A percentile compares a stretch with the other conserved stretches of the same genome.
phyloP scores from a whole-genome alignment of 2,329 filamentous ascomycete genomes.

The Chrysoporthe deuterocubensis region DNA sequence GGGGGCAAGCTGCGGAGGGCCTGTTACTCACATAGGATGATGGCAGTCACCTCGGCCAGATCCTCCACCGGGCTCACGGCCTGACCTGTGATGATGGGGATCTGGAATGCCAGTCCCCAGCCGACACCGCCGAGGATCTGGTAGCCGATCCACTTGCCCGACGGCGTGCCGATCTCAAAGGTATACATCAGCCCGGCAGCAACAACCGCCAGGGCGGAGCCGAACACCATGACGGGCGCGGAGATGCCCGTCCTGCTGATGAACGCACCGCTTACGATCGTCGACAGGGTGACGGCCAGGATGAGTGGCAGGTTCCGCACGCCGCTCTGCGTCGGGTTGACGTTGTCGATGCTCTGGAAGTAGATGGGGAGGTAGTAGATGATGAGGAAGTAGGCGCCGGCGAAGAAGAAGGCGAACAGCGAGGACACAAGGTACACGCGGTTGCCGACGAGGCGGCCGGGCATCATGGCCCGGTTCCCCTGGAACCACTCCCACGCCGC shows the following conservation, averaged over 20 bases:
- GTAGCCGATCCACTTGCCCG: conserved; percentile 50
- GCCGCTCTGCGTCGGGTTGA: conserved; percentile 42
- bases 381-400: conserved; percentile 48
- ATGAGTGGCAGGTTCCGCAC: conserved; percentile 48
- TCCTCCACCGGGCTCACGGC: conserved; percentile 39
- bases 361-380: conserved; percentile 56
- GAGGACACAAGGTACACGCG: conserved; percentile 49
- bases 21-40: conserved; percentile 36
- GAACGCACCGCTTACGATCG: conserved; percentile 39
- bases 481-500: conserved; percentile 38
- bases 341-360: conserved; percentile 53
- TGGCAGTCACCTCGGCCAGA: conserved; percentile 44
- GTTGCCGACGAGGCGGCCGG: conserved; percentile 47
- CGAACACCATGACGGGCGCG: conserved; percentile 43
- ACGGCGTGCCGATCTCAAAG: conserved; percentile 38
- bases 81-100: conserved; percentile 47
- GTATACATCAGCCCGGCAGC: conserved; percentile 44
- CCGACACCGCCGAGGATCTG: conserved; percentile 53
- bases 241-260: conserved; percentile 40
- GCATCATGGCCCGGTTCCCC: conserved; percentile 55
- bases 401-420: conserved; percentile 47
- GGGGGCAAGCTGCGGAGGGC: neutral
- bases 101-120: conserved; percentile 49
- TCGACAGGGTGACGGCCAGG: conserved; percentile 42
- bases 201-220: conserved; percentile 42